phyloP scores from a whole-genome alignment of 495 filamentous ascomycete genomes.

The Penicillium cataractarum region DNA sequence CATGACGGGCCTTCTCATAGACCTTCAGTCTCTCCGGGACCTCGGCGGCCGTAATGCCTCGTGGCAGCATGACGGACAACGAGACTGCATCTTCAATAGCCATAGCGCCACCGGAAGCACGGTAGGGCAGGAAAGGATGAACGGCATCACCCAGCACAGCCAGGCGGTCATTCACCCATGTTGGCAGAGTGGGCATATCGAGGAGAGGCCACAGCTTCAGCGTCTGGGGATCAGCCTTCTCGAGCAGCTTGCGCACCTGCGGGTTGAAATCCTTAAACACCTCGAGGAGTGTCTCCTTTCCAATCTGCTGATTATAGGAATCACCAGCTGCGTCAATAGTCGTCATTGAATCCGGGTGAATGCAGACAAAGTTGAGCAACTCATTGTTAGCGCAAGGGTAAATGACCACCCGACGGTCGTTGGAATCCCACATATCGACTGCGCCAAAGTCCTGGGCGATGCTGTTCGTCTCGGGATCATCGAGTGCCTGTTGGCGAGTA shows the following conservation, averaged over 20 bases:
- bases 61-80: conserved; percentile 54
- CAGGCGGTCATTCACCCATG: conserved; percentile 53
- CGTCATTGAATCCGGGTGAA: conserved; percentile 55
- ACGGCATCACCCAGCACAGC: conserved; percentile 64
- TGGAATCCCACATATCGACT: conserved; percentile 52
- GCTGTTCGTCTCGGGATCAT: conserved; percentile 49
- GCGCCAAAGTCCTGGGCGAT: conserved; percentile 44
- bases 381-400: conserved; percentile 61
- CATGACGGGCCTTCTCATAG: conserved; percentile 59
- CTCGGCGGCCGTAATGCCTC: conserved; percentile 40
- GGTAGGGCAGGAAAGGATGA: conserved; percentile 62
- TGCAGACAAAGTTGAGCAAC: conserved; percentile 62
- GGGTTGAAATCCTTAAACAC: conserved; percentile 56
- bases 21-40: conserved; percentile 57
- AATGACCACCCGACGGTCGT: conserved; percentile 58
- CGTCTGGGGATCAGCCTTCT: conserved; percentile 50
- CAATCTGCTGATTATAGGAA: conserved; percentile 53
- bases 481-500: conserved; percentile 41
- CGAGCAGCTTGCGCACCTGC: conserved; percentile 44
- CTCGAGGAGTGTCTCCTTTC: conserved; percentile 49
- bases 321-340: conserved; percentile 29
- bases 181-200: conserved; percentile 59
- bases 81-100: conserved; percentile 66
- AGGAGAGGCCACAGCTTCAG: conserved; percentile 62
- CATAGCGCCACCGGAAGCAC: conserved; percentile 58